phyloP scores from a whole-genome alignment of 495 filamentous ascomycete species.

The Neurospora sp. region DNA sequence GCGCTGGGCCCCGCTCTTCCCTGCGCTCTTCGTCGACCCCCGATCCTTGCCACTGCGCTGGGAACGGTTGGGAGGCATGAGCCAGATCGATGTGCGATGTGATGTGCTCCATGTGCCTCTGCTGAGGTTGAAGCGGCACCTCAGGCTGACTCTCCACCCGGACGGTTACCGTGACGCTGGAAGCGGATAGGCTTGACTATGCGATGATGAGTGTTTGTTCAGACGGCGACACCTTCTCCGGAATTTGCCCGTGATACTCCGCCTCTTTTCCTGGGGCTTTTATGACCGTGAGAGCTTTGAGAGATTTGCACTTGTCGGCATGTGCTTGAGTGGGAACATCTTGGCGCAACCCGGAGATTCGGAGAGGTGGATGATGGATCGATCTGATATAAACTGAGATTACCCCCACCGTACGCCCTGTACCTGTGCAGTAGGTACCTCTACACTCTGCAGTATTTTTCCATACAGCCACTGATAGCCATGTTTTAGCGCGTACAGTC shows the following conservation, averaged over 20 bases:
- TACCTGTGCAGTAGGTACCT: background rate
- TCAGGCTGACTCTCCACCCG: background rate
- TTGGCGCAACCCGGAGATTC: slow-evolving; percentile 9
- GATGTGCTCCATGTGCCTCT: background rate
- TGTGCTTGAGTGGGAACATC: background rate
- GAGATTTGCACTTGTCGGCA: background rate
- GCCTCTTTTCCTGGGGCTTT: background rate
- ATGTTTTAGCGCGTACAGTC: background rate
- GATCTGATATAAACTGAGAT: slow-evolving; percentile 1
- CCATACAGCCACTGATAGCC: background rate
- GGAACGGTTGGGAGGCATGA: slow-evolving; percentile 8
- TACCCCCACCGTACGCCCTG: background rate
- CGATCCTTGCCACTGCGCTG: slow-evolving; percentile 3
- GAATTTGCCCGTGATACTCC: background rate
- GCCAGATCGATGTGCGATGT: background rate
- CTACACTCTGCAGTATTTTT: background rate
- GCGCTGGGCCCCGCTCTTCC: background rate
- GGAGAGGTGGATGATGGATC: slow-evolving; percentile 10
- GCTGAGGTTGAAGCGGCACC: background rate
- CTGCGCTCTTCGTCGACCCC: background rate
- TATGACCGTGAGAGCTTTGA: background rate
- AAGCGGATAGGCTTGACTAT: background rate
- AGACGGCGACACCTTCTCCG: background rate
- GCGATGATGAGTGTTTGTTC: background rate
- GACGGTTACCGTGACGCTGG: background rate